Percentiles rank a stretch among this genome's conserved stretches.
phyloP scores from a whole-genome alignment of 805 yeast species.

The Barnettozyma wickerhamii region DNA sequence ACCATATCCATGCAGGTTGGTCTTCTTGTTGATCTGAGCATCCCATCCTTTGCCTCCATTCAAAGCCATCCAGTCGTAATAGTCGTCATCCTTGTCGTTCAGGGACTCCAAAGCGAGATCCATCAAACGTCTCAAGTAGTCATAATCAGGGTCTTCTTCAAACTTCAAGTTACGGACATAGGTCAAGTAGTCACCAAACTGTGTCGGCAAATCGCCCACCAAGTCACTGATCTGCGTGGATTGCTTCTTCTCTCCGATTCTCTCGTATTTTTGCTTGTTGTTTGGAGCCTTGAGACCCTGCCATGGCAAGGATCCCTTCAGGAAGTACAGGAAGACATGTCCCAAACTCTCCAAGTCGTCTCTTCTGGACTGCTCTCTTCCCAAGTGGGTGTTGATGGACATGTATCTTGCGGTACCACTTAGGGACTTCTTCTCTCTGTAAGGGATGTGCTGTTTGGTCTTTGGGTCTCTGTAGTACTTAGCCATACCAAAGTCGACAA shows the following conservation, averaged over 20 bases:
- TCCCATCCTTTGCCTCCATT: constrained; percentile 98
- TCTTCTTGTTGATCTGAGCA: constrained; percentile 79
- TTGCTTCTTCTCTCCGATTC: constrained; percentile 94
- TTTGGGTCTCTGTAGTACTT: constrained; percentile 96
- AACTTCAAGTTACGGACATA: constrained; percentile 85
- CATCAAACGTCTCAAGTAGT: constrained; percentile 73
- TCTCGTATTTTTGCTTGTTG: constrained; percentile 95
- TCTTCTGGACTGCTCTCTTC: constrained; percentile 94
- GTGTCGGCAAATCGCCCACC: constrained; percentile 70
- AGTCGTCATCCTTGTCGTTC: constrained; percentile 74
- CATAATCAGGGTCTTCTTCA: constrained; percentile 94
- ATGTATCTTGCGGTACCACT: constrained; percentile 99
- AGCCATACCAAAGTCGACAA: constrained; percentile 99
- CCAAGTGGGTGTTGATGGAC: constrained; percentile 96
- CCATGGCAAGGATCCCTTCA: constrained; percentile 96
- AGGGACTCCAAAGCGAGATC: constrained; percentile 71
- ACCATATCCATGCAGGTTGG: constrained; percentile 93
- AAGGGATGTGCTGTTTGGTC: constrained; percentile 93
- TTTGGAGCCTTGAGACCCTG: constrained; percentile 98
- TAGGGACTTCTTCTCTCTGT: constrained; percentile 90
- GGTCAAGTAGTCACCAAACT: constrained; percentile 87
- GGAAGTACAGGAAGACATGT: constrained; percentile 92
- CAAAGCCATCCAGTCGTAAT: constrained; percentile 96
- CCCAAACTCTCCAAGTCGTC: constrained; percentile 97
- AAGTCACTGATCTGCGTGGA: constrained; percentile 81